phyloP scores from a whole-genome alignment of 306 rosid genomes.

The Lablab purpureus region DNA sequence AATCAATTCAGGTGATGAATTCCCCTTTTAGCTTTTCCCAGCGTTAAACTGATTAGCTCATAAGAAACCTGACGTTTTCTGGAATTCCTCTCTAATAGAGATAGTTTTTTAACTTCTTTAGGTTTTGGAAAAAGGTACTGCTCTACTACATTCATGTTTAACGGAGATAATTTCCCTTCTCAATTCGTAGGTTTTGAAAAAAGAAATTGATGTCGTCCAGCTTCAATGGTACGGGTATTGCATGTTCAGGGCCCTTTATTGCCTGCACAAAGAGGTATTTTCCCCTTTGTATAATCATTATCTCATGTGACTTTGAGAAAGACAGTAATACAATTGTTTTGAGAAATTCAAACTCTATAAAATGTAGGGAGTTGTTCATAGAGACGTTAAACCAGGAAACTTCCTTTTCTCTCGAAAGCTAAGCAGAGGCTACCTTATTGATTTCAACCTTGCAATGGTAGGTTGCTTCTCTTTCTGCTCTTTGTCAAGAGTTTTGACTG shows the following conservation, averaged over 20 bases:
- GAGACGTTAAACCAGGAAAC: constrained; percentile 96
- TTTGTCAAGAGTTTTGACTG: constrained; percentile 29
- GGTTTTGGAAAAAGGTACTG: constrained; percentile 61
- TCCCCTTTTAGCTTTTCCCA: constrained; percentile 12
- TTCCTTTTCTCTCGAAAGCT: constrained; percentile 82
- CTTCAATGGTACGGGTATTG: constrained; percentile 90
- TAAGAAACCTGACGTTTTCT: constrained; percentile 1
- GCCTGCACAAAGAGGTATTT: constrained; percentile 86
- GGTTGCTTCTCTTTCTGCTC: constrained; percentile 44
- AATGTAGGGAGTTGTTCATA: constrained; percentile 77
- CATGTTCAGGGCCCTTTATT: constrained; percentile 81
- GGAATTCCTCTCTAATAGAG: background rate
- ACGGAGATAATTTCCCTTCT: constrained; percentile 26
- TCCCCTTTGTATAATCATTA: constrained; percentile 5
- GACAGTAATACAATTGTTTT: constrained; percentile 12
- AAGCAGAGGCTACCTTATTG: constrained; percentile 84
- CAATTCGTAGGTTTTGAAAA: constrained; percentile 73
- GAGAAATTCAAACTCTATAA: constrained; percentile 33
- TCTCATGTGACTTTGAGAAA: constrained; percentile 9
- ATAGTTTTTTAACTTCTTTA: constrained; percentile 40
- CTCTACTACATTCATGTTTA: constrained; percentile 7
- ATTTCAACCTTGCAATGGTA: constrained; percentile 93
- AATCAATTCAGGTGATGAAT: constrained; percentile 1
- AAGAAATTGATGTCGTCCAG: constrained; percentile 67
- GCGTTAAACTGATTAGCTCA: constrained; percentile 25